Percentiles rank a stretch among this genome's conserved stretches.
Conservation (phyloP, 495 filamentous ascomycete species). For the Aeminium ludgeri region DNA sequence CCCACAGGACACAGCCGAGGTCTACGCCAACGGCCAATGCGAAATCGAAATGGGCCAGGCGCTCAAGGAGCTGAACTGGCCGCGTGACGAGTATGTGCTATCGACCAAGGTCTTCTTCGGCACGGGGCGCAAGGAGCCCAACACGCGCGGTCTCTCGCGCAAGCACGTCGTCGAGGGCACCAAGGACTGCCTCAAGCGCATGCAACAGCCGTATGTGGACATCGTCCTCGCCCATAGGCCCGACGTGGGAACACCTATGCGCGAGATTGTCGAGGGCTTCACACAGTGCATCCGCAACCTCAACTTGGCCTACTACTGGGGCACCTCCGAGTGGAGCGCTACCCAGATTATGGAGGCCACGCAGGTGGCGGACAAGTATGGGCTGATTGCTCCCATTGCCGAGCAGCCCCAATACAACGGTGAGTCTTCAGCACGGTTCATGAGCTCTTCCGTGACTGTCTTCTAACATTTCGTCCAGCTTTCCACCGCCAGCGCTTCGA, state of each 20-base stretch:
- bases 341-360: constrained; percentile 39
- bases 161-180: constrained; percentile 35
- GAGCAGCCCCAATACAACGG: constrained; percentile 44
- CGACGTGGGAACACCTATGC: constrained; percentile 32
- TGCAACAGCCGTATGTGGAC: constrained; percentile 32
- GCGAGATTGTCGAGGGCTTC: constrained; percentile 34
- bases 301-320: constrained; percentile 36
- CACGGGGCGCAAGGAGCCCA: constrained; percentile 30
- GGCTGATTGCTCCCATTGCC: constrained; percentile 39
- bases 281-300: constrained; percentile 30
- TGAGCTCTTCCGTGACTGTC: too few species aligned
- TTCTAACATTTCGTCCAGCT: too few species aligned
- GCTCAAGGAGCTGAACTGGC: constrained; percentile 35
- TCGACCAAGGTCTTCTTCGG: constrained; percentile 21
- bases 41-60: constrained; percentile 43
- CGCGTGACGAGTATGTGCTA: constrained; percentile 32
- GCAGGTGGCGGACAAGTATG: constrained; percentile 37
- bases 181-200: constrained; percentile 29
- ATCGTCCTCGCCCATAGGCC: constrained; percentile 32
- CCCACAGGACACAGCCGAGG: constrained; percentile 32
- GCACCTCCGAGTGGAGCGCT: constrained; percentile 39
- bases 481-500: constrained; percentile 39
- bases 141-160: constrained; percentile 29
- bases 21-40: constrained; percentile 36
- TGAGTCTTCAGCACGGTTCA: too few species aligned